Percentiles rank a stretch among this genome's conserved stretches.
These are phyloP conservation scores for Tagetes erecta DNA, from an alignment of 129 eudicot species.

Conservation along the genomic window DNA sequence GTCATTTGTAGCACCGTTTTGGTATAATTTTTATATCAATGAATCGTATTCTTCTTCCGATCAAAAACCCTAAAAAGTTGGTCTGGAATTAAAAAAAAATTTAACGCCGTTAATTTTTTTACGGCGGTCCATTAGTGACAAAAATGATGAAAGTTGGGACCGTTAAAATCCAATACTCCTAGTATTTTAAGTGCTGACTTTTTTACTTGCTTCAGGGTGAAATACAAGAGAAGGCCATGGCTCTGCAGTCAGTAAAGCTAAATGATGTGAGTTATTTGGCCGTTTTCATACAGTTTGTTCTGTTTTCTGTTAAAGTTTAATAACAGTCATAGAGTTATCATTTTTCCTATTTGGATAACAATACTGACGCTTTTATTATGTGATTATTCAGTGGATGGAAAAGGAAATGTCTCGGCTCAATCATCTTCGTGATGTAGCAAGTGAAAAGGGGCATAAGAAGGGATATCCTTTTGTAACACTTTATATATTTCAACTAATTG, in stretches of 20 bases:
- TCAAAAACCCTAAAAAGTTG: too few species aligned
- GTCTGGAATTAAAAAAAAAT: too few species aligned
- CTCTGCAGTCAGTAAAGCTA: conserved; percentile 63
- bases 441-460: conserved; percentile 75
- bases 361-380: conserved; percentile 18
- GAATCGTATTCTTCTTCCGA: too few species aligned
- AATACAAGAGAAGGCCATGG: conserved; percentile 74
- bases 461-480: conserved; percentile 72
- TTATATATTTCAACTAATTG: neutral
- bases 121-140: too few species aligned
- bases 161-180: too few species aligned
- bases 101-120: too few species aligned
- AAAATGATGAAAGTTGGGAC: too few species aligned
- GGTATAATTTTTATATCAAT: too few species aligned
- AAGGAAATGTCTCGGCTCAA: conserved; percentile 68
- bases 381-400: conserved; percentile 62
- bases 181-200: neutral
- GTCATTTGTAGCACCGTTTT: too few species aligned
- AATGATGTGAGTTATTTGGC: conserved; percentile 59
- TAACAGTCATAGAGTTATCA: neutral
- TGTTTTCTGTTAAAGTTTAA: neutral
- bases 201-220: conserved; percentile 63
- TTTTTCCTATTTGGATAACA: conserved; percentile 5
- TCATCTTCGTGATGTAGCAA: conserved; percentile 75
- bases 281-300: neutral